These are phyloP conservation scores for Metschnikowia matae DNA, from an alignment of 805 yeast genomes.

Conservation along the genomic window DNA sequence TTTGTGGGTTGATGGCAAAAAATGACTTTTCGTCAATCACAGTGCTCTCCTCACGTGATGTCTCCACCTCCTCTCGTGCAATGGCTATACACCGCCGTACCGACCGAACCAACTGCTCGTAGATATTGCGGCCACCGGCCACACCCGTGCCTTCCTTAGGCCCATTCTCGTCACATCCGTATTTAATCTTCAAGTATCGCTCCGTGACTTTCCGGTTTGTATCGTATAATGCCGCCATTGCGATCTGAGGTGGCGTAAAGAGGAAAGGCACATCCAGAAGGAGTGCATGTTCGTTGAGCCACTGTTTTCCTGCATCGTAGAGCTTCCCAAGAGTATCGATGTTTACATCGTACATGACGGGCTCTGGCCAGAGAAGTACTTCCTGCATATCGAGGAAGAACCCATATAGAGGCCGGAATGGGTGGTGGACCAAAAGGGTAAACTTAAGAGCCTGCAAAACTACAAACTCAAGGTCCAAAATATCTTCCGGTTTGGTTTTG, in stretches of 20 bases:
- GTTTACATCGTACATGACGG: constrained; percentile 42
- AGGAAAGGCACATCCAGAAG: constrained; percentile 72
- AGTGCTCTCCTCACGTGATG: constrained; percentile 59
- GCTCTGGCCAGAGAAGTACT: constrained; percentile 40
- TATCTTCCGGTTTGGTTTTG: constrained; percentile 60
- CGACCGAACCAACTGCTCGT: constrained; percentile 42
- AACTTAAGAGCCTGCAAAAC: constrained; percentile 72
- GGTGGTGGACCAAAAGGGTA: constrained; percentile 82
- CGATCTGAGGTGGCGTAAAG: constrained; percentile 93
- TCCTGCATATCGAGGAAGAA: constrained; percentile 86
- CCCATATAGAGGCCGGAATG: constrained; percentile 87
- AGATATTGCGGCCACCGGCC: constrained; percentile 23
- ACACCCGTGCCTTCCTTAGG: constrained; percentile 8
- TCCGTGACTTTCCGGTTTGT: constrained; percentile 61
- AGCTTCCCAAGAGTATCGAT: constrained; percentile 57
- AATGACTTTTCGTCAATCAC: constrained; percentile 60
- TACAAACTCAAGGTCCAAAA: constrained; percentile 75
- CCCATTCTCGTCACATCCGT: constrained; percentile 7
- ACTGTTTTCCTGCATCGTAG: constrained; percentile 65
- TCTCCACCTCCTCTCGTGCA: constrained; percentile 39
- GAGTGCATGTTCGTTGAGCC: constrained; percentile 60
- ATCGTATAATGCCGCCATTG: constrained; percentile 75
- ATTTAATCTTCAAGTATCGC: constrained; percentile 64
- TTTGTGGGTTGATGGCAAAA: constrained; percentile 56
- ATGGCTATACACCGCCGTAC: constrained; percentile 47